These are phyloP conservation scores for Mentha longifolia DNA, from an alignment of 257 asterid genomes.

Conservation along the genomic window DNA sequence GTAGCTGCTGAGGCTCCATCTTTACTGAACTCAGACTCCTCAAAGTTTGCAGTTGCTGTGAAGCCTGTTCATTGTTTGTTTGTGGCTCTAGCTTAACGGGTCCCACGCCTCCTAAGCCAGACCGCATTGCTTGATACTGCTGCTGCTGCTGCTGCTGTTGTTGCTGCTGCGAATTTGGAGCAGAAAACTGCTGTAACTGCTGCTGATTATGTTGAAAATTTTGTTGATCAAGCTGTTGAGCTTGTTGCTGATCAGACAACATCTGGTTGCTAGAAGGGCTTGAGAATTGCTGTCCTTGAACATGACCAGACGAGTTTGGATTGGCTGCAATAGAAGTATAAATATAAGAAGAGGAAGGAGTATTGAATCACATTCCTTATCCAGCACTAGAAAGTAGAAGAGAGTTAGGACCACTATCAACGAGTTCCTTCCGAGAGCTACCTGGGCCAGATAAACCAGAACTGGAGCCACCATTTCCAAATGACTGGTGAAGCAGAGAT, in stretches of 20 bases:
- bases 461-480: slow-evolving; percentile 69
- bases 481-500: slow-evolving; percentile 75
- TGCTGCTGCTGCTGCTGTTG: slow-evolving; percentile 60
- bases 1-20: slow-evolving; percentile 83
- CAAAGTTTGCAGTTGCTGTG: slow-evolving; percentile 67
- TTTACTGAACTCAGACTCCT: slow-evolving; percentile 67
- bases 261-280: slow-evolving; percentile 60
- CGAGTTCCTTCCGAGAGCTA: slow-evolving; percentile 57
- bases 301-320: slow-evolving; percentile 59
- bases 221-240: slow-evolving; percentile 68
- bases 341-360: slow-evolving; percentile 61
- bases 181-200: slow-evolving; percentile 62
- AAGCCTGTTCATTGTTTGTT: slow-evolving; percentile 58
- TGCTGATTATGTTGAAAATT: slow-evolving; percentile 76
- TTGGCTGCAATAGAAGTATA: slow-evolving; percentile 54
- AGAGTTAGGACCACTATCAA: slow-evolving; percentile 69
- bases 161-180: slow-evolving; percentile 69
- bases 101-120: slow-evolving; percentile 67
- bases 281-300: slow-evolving; percentile 72
- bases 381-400: slow-evolving; percentile 62
- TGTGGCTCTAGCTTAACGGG: slow-evolving; percentile 80
- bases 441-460: slow-evolving; percentile 71
- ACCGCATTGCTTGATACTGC: slow-evolving; percentile 71
- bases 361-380: slow-evolving; percentile 64
- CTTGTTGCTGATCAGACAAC: slow-evolving; percentile 65